These are phyloP conservation scores for Xylariomycetidae sp. DNA, from an alignment of 2,329 filamentous ascomycete species.

Conservation along the genomic window DNA sequence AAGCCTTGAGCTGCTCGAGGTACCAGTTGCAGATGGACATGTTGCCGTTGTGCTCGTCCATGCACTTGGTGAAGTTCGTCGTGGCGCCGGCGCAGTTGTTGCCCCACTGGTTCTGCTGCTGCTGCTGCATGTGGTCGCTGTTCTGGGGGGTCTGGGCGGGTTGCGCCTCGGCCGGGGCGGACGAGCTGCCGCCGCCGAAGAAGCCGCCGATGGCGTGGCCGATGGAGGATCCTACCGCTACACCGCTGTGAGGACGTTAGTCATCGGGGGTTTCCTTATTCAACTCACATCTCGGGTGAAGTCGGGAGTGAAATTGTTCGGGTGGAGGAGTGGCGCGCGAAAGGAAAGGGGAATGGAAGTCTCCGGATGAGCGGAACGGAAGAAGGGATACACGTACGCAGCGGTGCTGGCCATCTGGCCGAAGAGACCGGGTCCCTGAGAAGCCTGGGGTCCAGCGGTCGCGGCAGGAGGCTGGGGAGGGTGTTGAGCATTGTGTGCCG, in stretches of 20 bases:
- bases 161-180: constrained; percentile 48
- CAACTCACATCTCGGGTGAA: constrained; percentile 5
- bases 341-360: constrained; percentile 1
- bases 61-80: constrained; percentile 85
- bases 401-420: constrained; percentile 97
- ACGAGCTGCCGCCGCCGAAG: constrained; percentile 71
- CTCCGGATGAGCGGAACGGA: neutral
- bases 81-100: constrained; percentile 76
- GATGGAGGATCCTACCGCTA: constrained; percentile 91
- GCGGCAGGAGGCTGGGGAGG: constrained; percentile 38
- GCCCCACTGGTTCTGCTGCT: constrained; percentile 47
- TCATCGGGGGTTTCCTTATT: constrained; percentile 5
- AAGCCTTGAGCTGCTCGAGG: constrained; percentile 91
- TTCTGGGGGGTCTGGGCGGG: constrained; percentile 50
- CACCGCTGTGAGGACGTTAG: constrained; percentile 61
- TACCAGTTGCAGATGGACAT: constrained; percentile 98
- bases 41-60: constrained; percentile 92
- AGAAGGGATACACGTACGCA: constrained; percentile 64
- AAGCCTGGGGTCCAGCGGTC: constrained; percentile 43
- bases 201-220: constrained; percentile 90
- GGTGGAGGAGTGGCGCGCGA: constrained; percentile 2
- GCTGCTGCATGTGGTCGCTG: too few relatives aligned
- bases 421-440: constrained; percentile 78
- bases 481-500: constrained; percentile 42
- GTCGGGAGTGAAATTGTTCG: neutral